Evolutionary conservation across 208 protist genomes (phyloP), one percentile per base, ranked within the genome.

Genomic region (Angomonas deanei): DNA sequence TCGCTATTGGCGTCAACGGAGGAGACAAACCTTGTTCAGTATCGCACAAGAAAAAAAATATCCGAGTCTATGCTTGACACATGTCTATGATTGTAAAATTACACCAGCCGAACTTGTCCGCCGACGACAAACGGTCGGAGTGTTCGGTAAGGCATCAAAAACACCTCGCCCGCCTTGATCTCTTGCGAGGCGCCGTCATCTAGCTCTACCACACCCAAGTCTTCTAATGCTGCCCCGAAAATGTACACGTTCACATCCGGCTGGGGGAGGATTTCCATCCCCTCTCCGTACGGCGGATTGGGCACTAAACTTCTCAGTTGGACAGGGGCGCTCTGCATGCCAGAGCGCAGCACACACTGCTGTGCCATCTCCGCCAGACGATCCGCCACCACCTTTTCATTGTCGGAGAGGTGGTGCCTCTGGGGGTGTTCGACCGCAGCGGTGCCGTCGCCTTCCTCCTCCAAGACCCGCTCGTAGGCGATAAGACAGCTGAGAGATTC

Each of bases 91-190:
- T 30, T 56, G 50, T 56, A 31, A 3, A 17, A n/a, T 75, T 39
- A 95, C 31, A 95, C 58, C 1, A 95, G 72, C 1, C 86, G 68
- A 27, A 88, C 86, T 23, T 80, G 72, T 2, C 89, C 89, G 10
- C 77, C 66, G 23, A 91, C 59, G 10, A 93, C 82, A 55, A 84
- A 91, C 3, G 81, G 82, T 15, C 79, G 60, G 38, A 95, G 84
- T 6, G 82, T 79, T 13, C 66, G 66, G 55, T 92, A 93, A 0
- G 89, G 86, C 32, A 91, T 81, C 8, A 95, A 75, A 57, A 95
- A 93, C 36, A 95, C 71, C 61, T 95, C 89, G 0, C 84, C 86
- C 6, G 79, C 76, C 42, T 77, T 76, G 21, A 95, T 81, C 4
- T 66, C 71, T 32, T 89, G 89, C 70, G 75, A 82, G 13, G 80